Evolutionary conservation across 345 rosid species (phyloP), one percentile per base, ranked within the genome.

Genomic region (Eucalyptus guilfoylei): DNA sequence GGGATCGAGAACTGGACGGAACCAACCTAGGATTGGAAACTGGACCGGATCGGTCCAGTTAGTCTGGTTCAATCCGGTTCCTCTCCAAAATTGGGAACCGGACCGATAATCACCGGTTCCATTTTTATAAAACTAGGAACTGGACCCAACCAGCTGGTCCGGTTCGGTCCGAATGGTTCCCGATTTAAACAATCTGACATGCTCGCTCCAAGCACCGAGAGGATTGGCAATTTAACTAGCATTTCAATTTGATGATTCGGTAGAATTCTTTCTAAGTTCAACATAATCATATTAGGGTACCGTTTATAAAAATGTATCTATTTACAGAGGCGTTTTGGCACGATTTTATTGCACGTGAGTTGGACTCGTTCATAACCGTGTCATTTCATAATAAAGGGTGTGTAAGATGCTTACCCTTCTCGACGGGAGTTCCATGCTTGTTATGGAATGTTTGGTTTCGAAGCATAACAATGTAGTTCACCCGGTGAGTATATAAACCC

Each of bases 1-100:
- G 26, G 2, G 11, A 19, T 1, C 0, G 0, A 2, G 1, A 52
- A 52, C 4, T 3, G 4, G 2, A 52, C 4, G 0, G 0, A 0
- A 52, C 24, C 58, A 52, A 52, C 58, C 10, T 8, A 19, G 3
- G 4, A 16, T 17, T 17, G 23, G 54, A 17, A 50, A 50, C 4
- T 0, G 3, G 55, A 50, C 9, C 8, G 0, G 0, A 50, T 21
- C 8, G 16, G 50, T 49, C 16, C 1, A 14, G 0, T 49, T 2
- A 13, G 0, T 48, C 15, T 5, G 3, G 50, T 49, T 50, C 1
- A 23, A 0, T 1, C 3, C 0, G 4, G 0, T 50, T 50, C 23
- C 19, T 14, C 55, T 10, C 2, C 55, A 52, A 52, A 52, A 52
- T 3, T 0, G 24, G 1, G 24, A 52, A 52, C 1, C 0, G 0